Evolutionary conservation across 2,329 filamentous ascomycete genomes (phyloP), one percentile per base, ranked within the genome.

Genomic region (Thermoascus crustaceus): DNA sequence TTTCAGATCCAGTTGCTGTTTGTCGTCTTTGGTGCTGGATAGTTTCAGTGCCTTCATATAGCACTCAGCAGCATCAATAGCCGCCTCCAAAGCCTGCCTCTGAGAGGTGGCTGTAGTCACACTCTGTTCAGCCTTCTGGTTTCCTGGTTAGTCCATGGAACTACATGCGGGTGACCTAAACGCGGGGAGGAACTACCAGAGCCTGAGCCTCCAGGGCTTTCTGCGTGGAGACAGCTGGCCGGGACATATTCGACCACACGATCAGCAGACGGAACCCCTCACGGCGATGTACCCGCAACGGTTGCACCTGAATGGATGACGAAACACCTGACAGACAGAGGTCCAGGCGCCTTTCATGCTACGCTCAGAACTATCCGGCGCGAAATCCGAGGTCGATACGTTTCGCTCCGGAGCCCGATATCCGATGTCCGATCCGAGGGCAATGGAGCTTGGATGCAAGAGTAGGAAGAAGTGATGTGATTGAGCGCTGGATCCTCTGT

Each of bases 1-100:
- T 63, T 82, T 83, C 31, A 68, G 61, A 45, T 78, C 76, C 32
- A 93, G 63, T n/a, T 75, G 72, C 26, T 67, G 64, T 47, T 77
- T 85, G 38, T 93, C 81, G 3, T 62, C 57, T n/a, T 75, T 63
- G 34, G 64, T 69, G n/a, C 67, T 60, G 4, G 80, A 73, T 40
- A 83, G 66, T 40, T 68, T 70, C 35, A 85, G 67, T 2, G 85
- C 85, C 51, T 76, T 75, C 78, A 95, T 85, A 48, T 91, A 88
- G 33, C 82, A 67, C 55, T 95, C 86, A 14, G 80, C 82, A 4
- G 83, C 84, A 44, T 72, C 68, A 52, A 94, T 85, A 32, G 85
- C 80, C 56, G 84, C 74, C 34, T 78, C 67, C 37, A 95, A 70
- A 27, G 85, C 86, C 47, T 79, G 77, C 46, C 73, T 63, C 45